Percentiles rank a stretch among this genome's conserved stretches.
Conservation (phyloP, 108 stramenopile genomes). For the Craspedostauros australis region DNA sequence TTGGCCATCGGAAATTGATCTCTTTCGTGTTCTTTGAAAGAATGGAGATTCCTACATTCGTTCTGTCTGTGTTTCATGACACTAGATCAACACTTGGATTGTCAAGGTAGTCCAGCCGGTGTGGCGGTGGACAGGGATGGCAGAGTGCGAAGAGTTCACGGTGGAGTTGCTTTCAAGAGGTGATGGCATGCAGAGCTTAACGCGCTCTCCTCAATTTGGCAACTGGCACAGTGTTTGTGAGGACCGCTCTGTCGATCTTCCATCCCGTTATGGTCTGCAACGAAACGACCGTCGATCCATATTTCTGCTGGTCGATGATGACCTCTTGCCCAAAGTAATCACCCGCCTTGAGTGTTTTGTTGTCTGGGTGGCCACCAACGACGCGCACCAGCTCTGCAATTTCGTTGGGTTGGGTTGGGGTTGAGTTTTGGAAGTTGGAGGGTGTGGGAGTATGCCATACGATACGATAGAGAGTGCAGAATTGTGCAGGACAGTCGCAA, state of each 20-base stretch:
- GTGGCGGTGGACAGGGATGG: too few species aligned
- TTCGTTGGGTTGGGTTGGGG: not conserved
- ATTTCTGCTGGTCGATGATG: conserved; percentile 36
- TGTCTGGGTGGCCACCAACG: conserved; percentile 24
- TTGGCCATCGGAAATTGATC: too few species aligned
- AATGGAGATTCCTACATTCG: too few species aligned
- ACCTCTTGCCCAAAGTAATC: conserved; percentile 71
- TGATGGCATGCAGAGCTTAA: too few species aligned
- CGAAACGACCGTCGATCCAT: conserved; percentile 37
- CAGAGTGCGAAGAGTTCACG: too few species aligned
- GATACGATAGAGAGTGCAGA: too few species aligned
- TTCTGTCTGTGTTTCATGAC: too few species aligned
- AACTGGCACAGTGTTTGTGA: conserved; percentile 9
- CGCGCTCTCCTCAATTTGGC: conserved; percentile 30
- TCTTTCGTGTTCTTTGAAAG: too few species aligned
- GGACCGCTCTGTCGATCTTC: conserved; percentile 27
- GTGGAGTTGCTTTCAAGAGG: too few species aligned
- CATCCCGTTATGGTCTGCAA: conserved; percentile 44
- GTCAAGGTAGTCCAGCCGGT: too few species aligned
- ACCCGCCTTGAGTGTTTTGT: conserved; percentile 35
- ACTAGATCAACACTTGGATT: too few species aligned
- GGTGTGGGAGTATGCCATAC: not conserved
- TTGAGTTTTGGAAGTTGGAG: not conserved
- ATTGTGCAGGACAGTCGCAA: too few species aligned
- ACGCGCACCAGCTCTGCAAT: conserved; percentile 29